Evolutionary conservation across 192 early-diverging fungal genomes (phyloP), one percentile per base, ranked within the genome.

Genomic region (Rhizophagus sp.): DNA sequence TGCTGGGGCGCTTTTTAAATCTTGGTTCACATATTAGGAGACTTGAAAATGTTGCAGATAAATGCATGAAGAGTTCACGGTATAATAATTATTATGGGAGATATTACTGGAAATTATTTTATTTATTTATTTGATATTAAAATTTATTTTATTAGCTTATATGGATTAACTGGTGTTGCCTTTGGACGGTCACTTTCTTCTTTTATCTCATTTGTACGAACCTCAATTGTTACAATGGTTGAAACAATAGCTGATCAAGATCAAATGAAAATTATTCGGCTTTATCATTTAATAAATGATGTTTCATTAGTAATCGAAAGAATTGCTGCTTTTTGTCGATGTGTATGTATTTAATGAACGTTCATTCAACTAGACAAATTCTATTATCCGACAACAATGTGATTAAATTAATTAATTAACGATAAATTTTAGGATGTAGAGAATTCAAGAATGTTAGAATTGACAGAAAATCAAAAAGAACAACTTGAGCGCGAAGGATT

Each of bases 111-210:
- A 30, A 33, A 74, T 74, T 19, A 22, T 33, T 30, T 4, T 61
- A 62, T 8, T 36, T 33, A 36, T 50, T n/a, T 39, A 22, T 2
- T 27, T 62, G 17, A 27, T 24, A 27, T 68, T 11, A 57, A 47
- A 78, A 12, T 65, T 22, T 10, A 41, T 49, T 66, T n/a, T 34
- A 41, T 24, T 19, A 81, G 83, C 24, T 39, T 47, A 65, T 80
- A 84, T 69, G 84, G 84, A 9, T 50, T 81, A 15, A 73, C 75
- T n/a, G 84, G 84, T 1, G 24, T 80, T 13, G 79, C 84, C 33
- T 85, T 85, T 81, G 84, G 82, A 12, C 78, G 52, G 10, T 83
- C 77, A 30, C 57, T 85, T 34, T 61, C 74, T n/a, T 65, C 66
- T 10, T 62, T 73, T 12, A 30, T 71, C 27, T 25, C 76, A 27